Evolutionary conservation across 495 filamentous ascomycete genomes (phyloP), one percentile per base, ranked within the genome.

Genomic region (Elaphomyces granulatus): DNA sequence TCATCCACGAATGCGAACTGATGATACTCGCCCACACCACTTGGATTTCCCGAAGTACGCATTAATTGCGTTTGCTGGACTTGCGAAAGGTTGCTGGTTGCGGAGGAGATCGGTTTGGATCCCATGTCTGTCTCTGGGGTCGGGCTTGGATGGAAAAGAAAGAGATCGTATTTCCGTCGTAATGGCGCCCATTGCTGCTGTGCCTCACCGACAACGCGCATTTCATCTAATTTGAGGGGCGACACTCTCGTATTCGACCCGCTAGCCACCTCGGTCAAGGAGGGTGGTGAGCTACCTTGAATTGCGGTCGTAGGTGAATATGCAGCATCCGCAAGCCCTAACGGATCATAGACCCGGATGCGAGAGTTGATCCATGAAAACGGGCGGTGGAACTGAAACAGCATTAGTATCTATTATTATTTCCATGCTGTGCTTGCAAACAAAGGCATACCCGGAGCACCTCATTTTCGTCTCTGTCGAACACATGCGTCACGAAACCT

Each of bases 401-500:
- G 20, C 36, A 12, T 28, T 23, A 1, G n/a, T n/a, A n/a, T n/a
- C n/a, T n/a, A n/a, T n/a, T n/a, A 8, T n/a, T 6, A 34, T 37
- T 31, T 4, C 4, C 17, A 18, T 4, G 15, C 41, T 8, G 6
- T 21, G n/a, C n/a, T n/a, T n/a, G n/a, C n/a, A n/a, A 8, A 20
- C 15, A 14, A 8, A n/a, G 30, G 52, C 63, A 21, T 63, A 77
- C 71, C 44, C 77, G 53, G 32, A 81, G 53, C 4, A 83, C 69
- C 48, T 81, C 78, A 43, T 67, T 71, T 50, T 77, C 72, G 36
- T 74, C 57, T 44, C 61, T 66, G 45, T 81, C 78, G 55, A 83
- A 81, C 8, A 83, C 72, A 59, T 81, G 74, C 9, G 78, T 78
- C 20, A 74, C 77, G 42, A 81, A 83, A 43, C 76, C 73, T 23